These are phyloP conservation scores for Kwoniella europaea DNA, from an alignment of 768 basidiomycete genomes.

Conservation along the genomic window DNA sequence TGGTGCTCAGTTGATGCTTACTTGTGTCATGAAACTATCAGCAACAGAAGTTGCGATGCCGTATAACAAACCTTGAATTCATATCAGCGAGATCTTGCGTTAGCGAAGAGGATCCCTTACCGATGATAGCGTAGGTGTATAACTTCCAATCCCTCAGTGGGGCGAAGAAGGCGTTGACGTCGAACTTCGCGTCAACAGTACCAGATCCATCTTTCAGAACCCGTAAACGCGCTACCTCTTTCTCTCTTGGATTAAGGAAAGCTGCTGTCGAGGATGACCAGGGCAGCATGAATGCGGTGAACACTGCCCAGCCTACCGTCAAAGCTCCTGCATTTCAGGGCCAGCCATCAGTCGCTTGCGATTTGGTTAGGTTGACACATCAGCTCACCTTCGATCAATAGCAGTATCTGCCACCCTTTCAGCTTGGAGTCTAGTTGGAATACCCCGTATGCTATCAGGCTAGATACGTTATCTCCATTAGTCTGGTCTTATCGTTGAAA, in stretches of 20 bases:
- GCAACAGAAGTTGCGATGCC: constrained; percentile 59
- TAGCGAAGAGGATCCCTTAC: constrained; percentile 18
- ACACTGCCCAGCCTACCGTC: constrained; percentile 58
- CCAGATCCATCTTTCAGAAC: constrained; percentile 63
- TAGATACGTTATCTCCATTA: constrained; percentile 30
- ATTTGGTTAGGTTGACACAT: constrained; percentile 27
- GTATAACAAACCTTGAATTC: constrained; percentile 17
- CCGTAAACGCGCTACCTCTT: constrained; percentile 48
- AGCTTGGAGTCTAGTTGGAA: constrained; percentile 61
- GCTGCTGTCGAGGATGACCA: constrained; percentile 17
- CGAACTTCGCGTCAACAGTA: constrained; percentile 59
- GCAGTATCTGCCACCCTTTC: constrained; percentile 64
- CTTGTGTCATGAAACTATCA: constrained; percentile 64
- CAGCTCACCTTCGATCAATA: constrained; percentile 61
- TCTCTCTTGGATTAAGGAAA: constrained; percentile 32
- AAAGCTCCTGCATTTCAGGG: constrained; percentile 50
- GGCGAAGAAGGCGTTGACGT: constrained; percentile 26
- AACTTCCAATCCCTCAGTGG: constrained; percentile 35
- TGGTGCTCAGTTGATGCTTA: constrained; percentile 55
- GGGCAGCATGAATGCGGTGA: constrained; percentile 59
- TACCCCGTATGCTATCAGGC: constrained; percentile 54
- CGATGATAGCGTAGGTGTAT: constrained; percentile 32
- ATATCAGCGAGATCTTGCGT: constrained; percentile 63
- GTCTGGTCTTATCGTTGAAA: background rate
- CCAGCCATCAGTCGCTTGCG: constrained; percentile 59